These are phyloP conservation scores for Beta corolliflora DNA, from an alignment of 179 eudicot genomes.

Conservation along the genomic window DNA sequence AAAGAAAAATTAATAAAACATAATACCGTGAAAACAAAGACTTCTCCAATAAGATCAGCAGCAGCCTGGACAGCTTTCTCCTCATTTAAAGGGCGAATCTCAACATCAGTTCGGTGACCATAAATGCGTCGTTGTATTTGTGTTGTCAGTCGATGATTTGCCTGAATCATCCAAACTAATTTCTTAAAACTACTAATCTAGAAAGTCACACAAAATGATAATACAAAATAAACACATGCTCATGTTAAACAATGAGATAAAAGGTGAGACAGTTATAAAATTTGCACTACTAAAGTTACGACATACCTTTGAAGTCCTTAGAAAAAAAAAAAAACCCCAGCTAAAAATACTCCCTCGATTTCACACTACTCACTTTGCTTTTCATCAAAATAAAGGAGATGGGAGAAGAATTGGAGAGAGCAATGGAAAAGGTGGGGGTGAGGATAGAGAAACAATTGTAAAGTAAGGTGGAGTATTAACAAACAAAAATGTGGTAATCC, in stretches of 20 bases:
- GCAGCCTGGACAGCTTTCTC: conserved; percentile 65
- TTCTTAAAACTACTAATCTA: conserved; percentile 7
- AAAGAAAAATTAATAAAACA: not conserved
- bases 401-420: too few species aligned
- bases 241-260: not conserved
- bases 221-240: not conserved
- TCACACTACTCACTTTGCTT: too few species aligned
- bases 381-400: too few species aligned
- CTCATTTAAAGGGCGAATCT: conserved; percentile 56
- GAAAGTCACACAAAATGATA: not conserved
- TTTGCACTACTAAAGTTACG: too few species aligned
- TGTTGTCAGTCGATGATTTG: conserved; percentile 47
- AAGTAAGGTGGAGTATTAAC: too few species aligned
- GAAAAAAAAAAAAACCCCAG: not conserved
- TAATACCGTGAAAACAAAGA: conserved; percentile 49
- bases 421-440: too few species aligned
- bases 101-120: conserved; percentile 52
- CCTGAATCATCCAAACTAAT: conserved; percentile 33
- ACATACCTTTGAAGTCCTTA: not conserved
- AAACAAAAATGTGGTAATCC: too few species aligned
- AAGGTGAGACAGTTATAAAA: not conserved
- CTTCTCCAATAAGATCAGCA: conserved; percentile 56
- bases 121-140: conserved; percentile 53
- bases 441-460: too few species aligned
- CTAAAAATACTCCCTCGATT: not conserved